Evolutionary conservation across 176 grass and related monocot genomes (phyloP), one percentile per base, ranked within the genome.

Genomic region (Paspalum vaginatum): DNA sequence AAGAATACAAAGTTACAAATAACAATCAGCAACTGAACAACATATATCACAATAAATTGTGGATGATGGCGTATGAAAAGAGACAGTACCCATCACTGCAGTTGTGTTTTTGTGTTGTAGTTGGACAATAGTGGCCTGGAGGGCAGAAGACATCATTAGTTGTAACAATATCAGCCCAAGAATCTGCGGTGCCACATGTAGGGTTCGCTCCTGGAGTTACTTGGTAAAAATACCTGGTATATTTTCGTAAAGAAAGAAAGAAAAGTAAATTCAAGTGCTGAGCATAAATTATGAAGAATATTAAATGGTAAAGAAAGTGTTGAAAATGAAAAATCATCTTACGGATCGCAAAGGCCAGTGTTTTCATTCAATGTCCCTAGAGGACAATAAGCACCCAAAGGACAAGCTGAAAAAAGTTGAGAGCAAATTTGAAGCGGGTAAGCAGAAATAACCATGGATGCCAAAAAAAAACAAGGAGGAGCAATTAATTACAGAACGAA

Each of bases 371-470:
- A 58, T 50, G 63, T 86, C 38, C 83, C 91, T 70, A 86, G 79
- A 54, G 92, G 92, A 72, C 92, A 94, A 73, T 91, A 94, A 81
- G 92, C 92, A 65, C 92, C 92, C 86, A 94, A 88, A 21, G 92
- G 92, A 75, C 92, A 94, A 84, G 92, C 92, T 94, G 89, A 21
- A 81, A 77, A 72, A 77, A 65, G 49, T 72, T 27, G 43, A 67
- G 58, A 74, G n/a, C 5, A 38, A 79, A 74, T 32, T 65, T 67
- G 61, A 38, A 67, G 21, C 20, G 75, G 74, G 38, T 46, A 75
- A 62, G 18, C 14, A 69, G 37, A 70, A 79, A 38, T 2, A 38
- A 84, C 16, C 10, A 10, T 38, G 45, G 70, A 56, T 65, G 42
- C 42, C 52, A 48, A 85, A 77, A 65, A 74, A 24, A 24, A 55